Conservation (phyloP, 768 basidiomycete species). For the Leccinum disarticulatum region DNA sequence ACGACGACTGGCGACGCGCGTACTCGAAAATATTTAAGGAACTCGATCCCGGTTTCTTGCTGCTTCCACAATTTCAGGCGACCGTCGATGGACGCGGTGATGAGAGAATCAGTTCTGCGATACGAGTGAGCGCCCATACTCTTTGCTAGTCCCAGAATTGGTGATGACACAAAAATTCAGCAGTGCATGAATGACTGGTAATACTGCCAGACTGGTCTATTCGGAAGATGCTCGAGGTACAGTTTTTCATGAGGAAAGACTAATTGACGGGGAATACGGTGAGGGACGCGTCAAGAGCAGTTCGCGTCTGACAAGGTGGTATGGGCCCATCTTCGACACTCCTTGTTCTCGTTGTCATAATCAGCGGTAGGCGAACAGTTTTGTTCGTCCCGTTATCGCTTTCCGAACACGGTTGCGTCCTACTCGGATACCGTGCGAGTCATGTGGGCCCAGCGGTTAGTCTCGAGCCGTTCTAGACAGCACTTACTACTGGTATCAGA, state of each 20-base stretch:
- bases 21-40: conserved; percentile 96
- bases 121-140: conserved; percentile 6
- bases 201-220: conserved; percentile 90
- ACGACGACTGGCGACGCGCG: conserved; percentile 75
- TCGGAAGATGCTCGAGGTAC: conserved; percentile 90
- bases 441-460: too few species aligned
- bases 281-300: neutral
- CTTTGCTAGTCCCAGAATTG: conserved; percentile 32
- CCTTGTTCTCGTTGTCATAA: too few species aligned
- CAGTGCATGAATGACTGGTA: conserved; percentile 98
- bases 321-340: too few species aligned
- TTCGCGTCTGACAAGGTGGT: too few species aligned
- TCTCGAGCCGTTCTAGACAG: too few species aligned
- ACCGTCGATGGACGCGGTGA: conserved; percentile 94
- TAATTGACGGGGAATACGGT: conserved; percentile 35
- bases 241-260: conserved; percentile 92
- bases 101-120: conserved; percentile 82
- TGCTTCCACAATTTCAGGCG: conserved; percentile 99
- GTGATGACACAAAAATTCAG: conserved; percentile 89
- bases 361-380: too few species aligned
- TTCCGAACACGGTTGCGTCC: too few species aligned
- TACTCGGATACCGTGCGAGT: too few species aligned
- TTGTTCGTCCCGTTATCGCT: too few species aligned
- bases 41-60: conserved; percentile 92
- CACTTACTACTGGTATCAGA: too few species aligned